Base-by-base conservation (phyloP, 2,329 filamentous ascomycete species). In the Xenoacremonium recifei region DNA sequence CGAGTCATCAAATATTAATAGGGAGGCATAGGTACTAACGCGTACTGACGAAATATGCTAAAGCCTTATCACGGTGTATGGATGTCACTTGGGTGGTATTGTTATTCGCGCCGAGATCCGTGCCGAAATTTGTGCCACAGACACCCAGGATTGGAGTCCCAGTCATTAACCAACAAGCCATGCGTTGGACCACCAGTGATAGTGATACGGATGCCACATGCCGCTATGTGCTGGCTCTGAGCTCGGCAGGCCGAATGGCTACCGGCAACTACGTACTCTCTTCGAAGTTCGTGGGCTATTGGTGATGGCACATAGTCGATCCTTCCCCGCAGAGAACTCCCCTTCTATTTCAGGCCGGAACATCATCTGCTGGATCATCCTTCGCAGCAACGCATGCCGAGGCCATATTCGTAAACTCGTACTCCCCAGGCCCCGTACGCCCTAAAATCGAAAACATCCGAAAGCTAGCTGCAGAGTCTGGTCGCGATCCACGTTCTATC, bases 381-480 rank as follows among this genome's bases (percentile, higher is more conserved):
- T 84, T 83, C 50, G 79, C 76, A 0, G 70, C 76, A 3, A 74
- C 67, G 0, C 79, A 82, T 44, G 79, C 79, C 2, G 79, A 83
- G 61, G 78, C 73, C 2, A 77, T 82, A 34, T 82, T 82, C 45
- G 75, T 82, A 4, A 76, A 75, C 0, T 70, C 70, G 0, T 77
- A 80, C 53, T 75, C 71, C 0, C 72, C 76, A 0, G 48, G 61
- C 3, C 61, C 77, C 1, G 61, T 80, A 4, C 60, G 64, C 2
- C 72, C 73, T 1, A 77, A 77, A 39, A 66, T 82, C 23, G 64
- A 69, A 27, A 70, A 69, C 13, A 80, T 81, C 42, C 70, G 79
- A 1, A 62, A 71, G 15, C 63, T 77, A 5, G 78, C 77, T 0
- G 65, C 67, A 1, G 62, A 67, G 11, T 60, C 69, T 16, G 78